Evolutionary conservation across 73 alveolate genomes (phyloP).

Genomic region (Tetrahymena elliotti): DNA sequence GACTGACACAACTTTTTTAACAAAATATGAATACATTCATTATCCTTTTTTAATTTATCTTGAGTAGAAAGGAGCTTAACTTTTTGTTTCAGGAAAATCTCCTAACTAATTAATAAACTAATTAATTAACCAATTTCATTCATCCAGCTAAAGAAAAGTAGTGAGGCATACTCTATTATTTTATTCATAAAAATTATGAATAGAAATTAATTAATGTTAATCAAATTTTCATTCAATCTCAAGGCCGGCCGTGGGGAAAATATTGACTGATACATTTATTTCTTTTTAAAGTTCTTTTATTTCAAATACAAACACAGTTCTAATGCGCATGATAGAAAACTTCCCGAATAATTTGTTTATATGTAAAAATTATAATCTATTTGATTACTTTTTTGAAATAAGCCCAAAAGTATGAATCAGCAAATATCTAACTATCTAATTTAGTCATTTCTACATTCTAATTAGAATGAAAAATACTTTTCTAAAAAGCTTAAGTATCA

Average conservation of each 20-base stretch:
- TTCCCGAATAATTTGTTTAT: not conserved
- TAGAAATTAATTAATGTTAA: not conserved
- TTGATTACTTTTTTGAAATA: not conserved
- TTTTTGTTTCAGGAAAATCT: not conserved
- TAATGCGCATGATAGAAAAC: not conserved
- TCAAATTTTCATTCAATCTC: not conserved
- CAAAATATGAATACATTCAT: not conserved
- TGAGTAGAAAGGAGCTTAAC: not conserved
- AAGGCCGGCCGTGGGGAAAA: not conserved
- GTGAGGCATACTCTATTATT: not conserved
- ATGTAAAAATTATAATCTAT: not conserved
- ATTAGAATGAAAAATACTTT: not conserved
- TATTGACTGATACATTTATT: not conserved
- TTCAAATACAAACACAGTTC: not conserved
- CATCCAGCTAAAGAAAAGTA: not conserved
- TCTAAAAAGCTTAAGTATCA: not conserved
- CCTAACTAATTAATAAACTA: not conserved
- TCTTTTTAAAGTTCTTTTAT: not conserved
- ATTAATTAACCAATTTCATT: not conserved
- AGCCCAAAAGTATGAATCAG: not conserved
- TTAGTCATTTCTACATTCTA: not conserved
- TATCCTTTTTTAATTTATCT: not conserved
- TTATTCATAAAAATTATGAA: not conserved
- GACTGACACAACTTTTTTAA: not conserved
- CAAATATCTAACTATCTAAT: not conserved